Conservation (phyloP, 257 asterid species). For the Phtheirospermum japonicum region DNA sequence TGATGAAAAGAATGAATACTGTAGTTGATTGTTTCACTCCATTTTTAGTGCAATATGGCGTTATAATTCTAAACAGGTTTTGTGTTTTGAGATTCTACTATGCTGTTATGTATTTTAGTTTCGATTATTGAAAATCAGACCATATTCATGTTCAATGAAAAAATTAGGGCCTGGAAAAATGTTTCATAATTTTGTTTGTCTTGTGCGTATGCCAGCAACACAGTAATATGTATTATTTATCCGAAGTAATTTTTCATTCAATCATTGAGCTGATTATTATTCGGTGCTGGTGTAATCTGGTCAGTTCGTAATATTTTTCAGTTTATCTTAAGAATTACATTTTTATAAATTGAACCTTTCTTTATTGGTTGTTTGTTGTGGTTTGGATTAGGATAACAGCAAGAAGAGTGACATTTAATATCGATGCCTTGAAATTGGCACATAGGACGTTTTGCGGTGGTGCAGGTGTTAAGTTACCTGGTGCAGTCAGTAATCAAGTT, state of each 20-base stretch:
- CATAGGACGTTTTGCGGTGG: constrained; percentile 48
- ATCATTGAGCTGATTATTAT: not conserved
- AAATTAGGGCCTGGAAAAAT: not conserved
- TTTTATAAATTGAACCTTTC: not conserved
- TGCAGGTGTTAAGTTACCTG: constrained; percentile 41
- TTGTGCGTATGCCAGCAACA: not conserved
- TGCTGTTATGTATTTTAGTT: not conserved
- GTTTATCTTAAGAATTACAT: not conserved
- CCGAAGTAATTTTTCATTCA: constrained; percentile 1
- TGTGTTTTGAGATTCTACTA: constrained; percentile 1
- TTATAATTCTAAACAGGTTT: not conserved
- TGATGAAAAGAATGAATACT: constrained; percentile 8
- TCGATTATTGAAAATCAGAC: not conserved
- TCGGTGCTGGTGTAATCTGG: constrained; percentile 6
- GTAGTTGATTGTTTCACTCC: not conserved
- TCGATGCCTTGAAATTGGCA: constrained; percentile 36
- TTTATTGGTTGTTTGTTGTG: not conserved
- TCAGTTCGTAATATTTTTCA: not conserved
- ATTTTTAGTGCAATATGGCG: not conserved
- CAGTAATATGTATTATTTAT: not conserved
- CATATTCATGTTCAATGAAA: not conserved
- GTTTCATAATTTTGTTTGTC: not conserved
- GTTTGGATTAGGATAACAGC: constrained; percentile 41
- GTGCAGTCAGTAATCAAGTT: constrained; percentile 38
- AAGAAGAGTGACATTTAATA: constrained; percentile 36